Base-by-base conservation (phyloP, 306 rosid species). In the Lathyrus aphaca region DNA sequence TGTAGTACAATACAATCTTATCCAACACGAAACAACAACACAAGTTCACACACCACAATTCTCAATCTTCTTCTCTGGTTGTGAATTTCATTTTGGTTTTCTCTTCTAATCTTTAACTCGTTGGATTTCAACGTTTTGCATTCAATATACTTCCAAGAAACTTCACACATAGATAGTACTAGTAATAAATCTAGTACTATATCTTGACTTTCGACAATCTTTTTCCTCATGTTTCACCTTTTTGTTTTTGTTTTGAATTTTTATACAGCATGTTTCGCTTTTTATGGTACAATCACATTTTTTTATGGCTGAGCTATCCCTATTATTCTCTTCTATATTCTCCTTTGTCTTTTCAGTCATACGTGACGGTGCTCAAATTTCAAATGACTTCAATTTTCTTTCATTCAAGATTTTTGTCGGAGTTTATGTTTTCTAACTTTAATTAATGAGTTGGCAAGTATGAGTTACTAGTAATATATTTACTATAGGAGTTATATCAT, bases 291-390 rank as follows among this genome's bases (percentile, higher is more conserved):
- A 79, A 21, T 56, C 39, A 61, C 50, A n/a, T 85, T 66, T 64
- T 63, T 60, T 29, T 44, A 32, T 68, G 86, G 81, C 57, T 65
- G 72, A 75, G 59, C 58, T 54, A 78, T 86, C 87, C 89, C 86
- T 68, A 27, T 53, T 67, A 73, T 83, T 71, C 71, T 79, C 81
- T 60, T 64, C 17, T 0, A 16, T 56, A 23, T 23, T 54, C 39
- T 68, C 50, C 44, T 44, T 44, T 29, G 55, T 43, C 54, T 49
- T 12, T 43, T 6, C 30, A 44, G 72, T 80, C 58, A 44, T 72
- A 3, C 44, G 42, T 62, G 79, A 64, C 77, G 75, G 82, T 77
- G 76, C 59, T 37, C 72, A 27, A 58, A 46, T 8, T 14, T 64
- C 51, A 77, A 80, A 83, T 69, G 72, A 6, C 69, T 57, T 49